Evolutionary conservation across 2,329 filamentous ascomycete species (phyloP), one percentile per base, ranked within the genome.

Genomic region (Claviceps sp.): DNA sequence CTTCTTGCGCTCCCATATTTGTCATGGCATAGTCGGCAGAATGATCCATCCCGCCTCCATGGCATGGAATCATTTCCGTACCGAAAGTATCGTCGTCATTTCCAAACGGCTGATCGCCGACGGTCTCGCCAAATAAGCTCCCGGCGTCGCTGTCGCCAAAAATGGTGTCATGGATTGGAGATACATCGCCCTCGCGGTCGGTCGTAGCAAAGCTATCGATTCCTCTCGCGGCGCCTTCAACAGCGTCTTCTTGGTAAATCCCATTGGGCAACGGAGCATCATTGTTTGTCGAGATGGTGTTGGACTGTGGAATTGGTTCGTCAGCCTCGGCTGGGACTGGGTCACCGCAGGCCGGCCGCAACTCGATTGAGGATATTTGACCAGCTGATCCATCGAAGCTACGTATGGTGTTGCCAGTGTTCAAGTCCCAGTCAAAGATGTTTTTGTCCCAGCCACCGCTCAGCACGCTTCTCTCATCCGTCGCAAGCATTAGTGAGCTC

Each of bases 361-460:
- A 78, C 67, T 97, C 90, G 42, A 98, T 82, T 2, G 88, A 82
- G 2, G 88, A 93, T 54, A 97, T 89, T 63, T 98, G 93, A 5
- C 86, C 76, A 14, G 84, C 87, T 50, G 77, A 87, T 2, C 85
- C 84, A 47, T 84, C 82, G 61, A 93, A 98, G 4, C 78, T 77
- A 11, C 90, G 79, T 57, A 82, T 83, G 6, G 85, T 75, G 60
- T 85, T 76, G 0, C 93, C 93, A 1, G 81, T 93, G 61, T 97
- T 89, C 26, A 98, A 68, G 65, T 97, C 93, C 93, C 93, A 98
- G 64, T 97, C 90, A 50, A 89, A 79, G 1, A 97, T 84, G 18
- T 80, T 86, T 70, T 95, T 97, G 67, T 98, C 93, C 93, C 93
- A 98, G 64, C 89, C 91, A 3, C 93, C 93, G 37, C 89, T 96